Base-by-base conservation (phyloP, 2,329 filamentous ascomycete species). In the Fusarium piperis region DNA sequence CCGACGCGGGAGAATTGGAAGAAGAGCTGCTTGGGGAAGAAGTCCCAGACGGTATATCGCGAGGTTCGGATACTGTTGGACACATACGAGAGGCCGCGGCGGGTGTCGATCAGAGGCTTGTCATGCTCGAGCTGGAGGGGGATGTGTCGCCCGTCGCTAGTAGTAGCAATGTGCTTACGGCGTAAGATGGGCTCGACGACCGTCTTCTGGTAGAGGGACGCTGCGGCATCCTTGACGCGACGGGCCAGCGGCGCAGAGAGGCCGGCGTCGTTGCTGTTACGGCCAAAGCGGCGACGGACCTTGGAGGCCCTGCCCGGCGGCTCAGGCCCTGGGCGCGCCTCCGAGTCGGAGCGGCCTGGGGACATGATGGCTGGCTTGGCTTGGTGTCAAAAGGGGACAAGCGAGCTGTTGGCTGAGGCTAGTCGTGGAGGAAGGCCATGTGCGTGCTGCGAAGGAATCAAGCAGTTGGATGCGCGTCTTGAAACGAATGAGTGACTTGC, bases 1-100 rank as follows among this genome's bases (percentile, higher is more conserved):
- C 93, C 93, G 53, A 97, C 83, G 68, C 95, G 93, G 9, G 93
- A 93, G 78, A 96, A 96, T 77, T 97, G 94, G 61, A 94, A 94
- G 66, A 95, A 87, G 16, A 97, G 80, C 78, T 97, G 94, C 69
- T 94, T 93, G 3, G 94, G 94, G 15, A 97, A 81, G 79, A 97
- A 97, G 79, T 95, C 93, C 87, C 91, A 94, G 3, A 93, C 81
- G 20, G 91, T 96, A 79, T 97, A 97, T 53, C 94, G 90, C 70
- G 92, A 94, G 0, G 93, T 95, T 44, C 94, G 90, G 71, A 97
- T 95, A 72, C 87, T 90, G 79, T 89, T 89, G 60, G 85, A 85
- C 51, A 89, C 77, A 78, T 85, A 89, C 8, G 83, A 73, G 44
- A 82, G 80, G 46, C 85, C 86, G 30, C 86, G 85, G 61, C 86